Base-by-base conservation (phyloP, 2,329 filamentous ascomycete genomes). In the Nothophoma quercina region DNA sequence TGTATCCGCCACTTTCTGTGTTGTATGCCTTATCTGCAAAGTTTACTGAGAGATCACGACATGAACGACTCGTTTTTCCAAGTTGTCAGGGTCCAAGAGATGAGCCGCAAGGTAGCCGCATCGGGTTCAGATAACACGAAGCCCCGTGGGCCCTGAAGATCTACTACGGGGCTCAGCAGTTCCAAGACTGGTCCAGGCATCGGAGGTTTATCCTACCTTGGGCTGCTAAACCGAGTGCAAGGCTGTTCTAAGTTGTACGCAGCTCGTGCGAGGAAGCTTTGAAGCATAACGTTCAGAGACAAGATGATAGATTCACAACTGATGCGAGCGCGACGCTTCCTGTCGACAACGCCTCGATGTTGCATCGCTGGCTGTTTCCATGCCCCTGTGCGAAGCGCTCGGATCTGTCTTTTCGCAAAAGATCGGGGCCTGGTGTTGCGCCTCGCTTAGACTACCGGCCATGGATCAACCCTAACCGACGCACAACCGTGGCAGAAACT, bases 51-150 rank as follows among this genome's bases (percentile, higher is more conserved):
- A 32, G 25, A n/a, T 23, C 12, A 15, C 12, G 19, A 22, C 23
- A n/a, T 38, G 28, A 23, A 26, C 22, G 19, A 15, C 19, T 48
- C 30, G 30, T 28, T 30, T 23, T 39, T 36, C 28, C 7, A 18
- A 51, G 22, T 32, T 15, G 28, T 53, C 56, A 59, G 55, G 52
- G 52, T 60, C 58, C 55, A 54, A 42, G 41, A 55, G 50, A 57
- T 53, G 58, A 55, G 58, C 56, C 56, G 56, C 58, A 59, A n/a
- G n/a, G 47, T 61, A 61, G 57, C 58, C 58, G 36, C 28, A 59
- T 57, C 39, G 18, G 56, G 58, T n/a, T 13, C 42, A 36, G 56
- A 47, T 45, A 57, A 55, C 46, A 57, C 43, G 50, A 52, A 59
- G 38, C 45, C 54, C 54, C 54, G 54, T 57, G 54, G 56, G 56